Evolutionary conservation across 345 rosid species (phyloP).

Genomic region (Aquilaria yunnanensis): DNA sequence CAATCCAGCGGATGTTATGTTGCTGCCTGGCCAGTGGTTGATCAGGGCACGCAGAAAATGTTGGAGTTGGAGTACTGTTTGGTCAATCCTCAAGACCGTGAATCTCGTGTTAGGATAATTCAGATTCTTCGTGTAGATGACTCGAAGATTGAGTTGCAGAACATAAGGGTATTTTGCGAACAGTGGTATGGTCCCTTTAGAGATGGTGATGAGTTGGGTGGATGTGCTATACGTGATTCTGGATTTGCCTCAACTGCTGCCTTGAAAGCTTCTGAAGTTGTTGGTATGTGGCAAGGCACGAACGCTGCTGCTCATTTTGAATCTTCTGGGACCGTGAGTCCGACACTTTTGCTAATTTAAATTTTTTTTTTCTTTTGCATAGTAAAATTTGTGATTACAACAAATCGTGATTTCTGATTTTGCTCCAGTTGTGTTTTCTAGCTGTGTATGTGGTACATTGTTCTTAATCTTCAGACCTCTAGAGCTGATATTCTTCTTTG

Average conservation of each 20-base stretch:
- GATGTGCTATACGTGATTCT: conserved; percentile 75
- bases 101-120: conserved; percentile 77
- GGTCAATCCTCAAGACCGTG: conserved; percentile 64
- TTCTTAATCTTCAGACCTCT: too few species aligned
- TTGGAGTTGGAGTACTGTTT: conserved; percentile 83
- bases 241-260: conserved; percentile 77
- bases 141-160: conserved; percentile 28
- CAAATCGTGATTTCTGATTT: too few species aligned
- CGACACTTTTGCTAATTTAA: neutral
- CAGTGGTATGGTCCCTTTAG: conserved; percentile 89
- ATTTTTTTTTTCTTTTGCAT: neutral
- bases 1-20: conserved; percentile 66
- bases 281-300: conserved; percentile 56
- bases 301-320: conserved; percentile 38
- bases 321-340: conserved; percentile 36
- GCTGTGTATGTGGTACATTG: too few species aligned
- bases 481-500: too few species aligned
- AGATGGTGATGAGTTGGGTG: conserved; percentile 83
- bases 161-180: conserved; percentile 61
- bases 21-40: conserved; percentile 59
- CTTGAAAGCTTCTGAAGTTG: conserved; percentile 41
- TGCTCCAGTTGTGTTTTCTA: too few species aligned
- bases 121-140: conserved; percentile 38
- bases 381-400: too few species aligned
- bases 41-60: conserved; percentile 14